Base-by-base conservation (phyloP, 1,284 basidiomycete genomes). In the Anthracocystis panici-leucophaei region DNA sequence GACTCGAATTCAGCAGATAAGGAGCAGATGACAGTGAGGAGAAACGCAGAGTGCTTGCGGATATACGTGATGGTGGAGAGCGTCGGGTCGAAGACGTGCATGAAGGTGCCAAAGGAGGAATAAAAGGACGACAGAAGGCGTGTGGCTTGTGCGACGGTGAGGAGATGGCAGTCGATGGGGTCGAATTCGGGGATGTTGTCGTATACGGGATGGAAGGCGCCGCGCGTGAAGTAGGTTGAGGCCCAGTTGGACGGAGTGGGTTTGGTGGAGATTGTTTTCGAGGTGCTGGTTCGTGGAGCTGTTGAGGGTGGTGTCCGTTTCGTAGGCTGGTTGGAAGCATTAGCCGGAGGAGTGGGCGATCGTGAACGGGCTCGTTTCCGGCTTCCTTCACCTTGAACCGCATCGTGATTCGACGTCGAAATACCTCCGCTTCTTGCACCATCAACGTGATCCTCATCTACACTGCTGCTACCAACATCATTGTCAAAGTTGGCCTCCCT, bases 121-220 rank as follows among this genome's bases (percentile, higher is more conserved):
- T 77, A 72, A 46, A 79, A 72, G 3, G 48, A 51, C 1, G 45
- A 10, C 25, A 79, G 40, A 16, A 79, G 53, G 0, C 62, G 57
- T 6, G 53, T 44, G 0, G 68, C 77, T 46, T 71, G 65, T 0
- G 50, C 4, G 14, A 55, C 21, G 11, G 75, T 75, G 27, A 79
- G 46, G 10, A 77, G 52, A 7, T 38, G 41, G 6, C 49, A 48
- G 40, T 67, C 61, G 51, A 79, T 74, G 0, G 77, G 77, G 38
- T 79, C 77, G 35, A 70, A 58, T 20, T 65, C 67, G 1, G 42
- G 64, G 0, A 57, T 57, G 35, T 65, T 65, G 55, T 79, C 77
- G 57, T 79, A 79, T 16, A 67, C 51, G 7, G 75, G 75, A 40
- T 74, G 73, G 60, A 78, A 78, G 18, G 69, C 72, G 5, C 76